Conservation (phyloP, 306 rosid genomes). For the Fragaria vesca region DNA sequence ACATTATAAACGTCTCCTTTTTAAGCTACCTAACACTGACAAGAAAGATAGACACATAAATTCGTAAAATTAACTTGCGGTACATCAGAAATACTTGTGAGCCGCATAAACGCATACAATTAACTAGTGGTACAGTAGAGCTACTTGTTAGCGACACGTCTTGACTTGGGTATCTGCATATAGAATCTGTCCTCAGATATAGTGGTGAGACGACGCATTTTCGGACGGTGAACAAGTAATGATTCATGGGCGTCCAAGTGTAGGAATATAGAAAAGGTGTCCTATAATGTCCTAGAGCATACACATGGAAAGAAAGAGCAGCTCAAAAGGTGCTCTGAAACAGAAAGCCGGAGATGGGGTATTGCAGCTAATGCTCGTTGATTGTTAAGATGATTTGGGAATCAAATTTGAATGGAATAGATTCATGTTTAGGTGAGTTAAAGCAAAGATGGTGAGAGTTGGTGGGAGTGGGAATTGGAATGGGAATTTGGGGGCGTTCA, state of each 20-base stretch:
- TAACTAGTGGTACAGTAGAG: too few relatives aligned
- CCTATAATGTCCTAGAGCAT: not conserved
- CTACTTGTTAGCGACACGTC: too few relatives aligned
- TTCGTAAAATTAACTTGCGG: too few relatives aligned
- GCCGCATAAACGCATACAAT: too few relatives aligned
- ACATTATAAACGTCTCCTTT: too few relatives aligned
- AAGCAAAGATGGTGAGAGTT: not conserved
- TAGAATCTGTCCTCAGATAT: not conserved
- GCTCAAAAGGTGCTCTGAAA: not conserved
- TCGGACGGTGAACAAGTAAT: not conserved
- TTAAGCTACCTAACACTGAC: too few relatives aligned
- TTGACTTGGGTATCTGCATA: not conserved
- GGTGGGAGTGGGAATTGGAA: constrained; percentile 8
- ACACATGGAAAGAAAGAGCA: not conserved
- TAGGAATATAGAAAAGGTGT: not conserved
- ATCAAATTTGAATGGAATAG: not conserved
- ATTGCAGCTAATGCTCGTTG: not conserved
- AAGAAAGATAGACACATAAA: too few relatives aligned
- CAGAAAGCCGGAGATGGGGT: too few relatives aligned
- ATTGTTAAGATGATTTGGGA: not conserved
- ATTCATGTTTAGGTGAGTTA: not conserved
- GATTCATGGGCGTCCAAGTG: not conserved
- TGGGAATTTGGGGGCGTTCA: not conserved
- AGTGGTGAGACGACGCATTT: not conserved
- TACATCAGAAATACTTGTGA: not conserved